Evolutionary conservation across 768 basidiomycete species (phyloP).

Genomic region (Agrocybe praecox): DNA sequence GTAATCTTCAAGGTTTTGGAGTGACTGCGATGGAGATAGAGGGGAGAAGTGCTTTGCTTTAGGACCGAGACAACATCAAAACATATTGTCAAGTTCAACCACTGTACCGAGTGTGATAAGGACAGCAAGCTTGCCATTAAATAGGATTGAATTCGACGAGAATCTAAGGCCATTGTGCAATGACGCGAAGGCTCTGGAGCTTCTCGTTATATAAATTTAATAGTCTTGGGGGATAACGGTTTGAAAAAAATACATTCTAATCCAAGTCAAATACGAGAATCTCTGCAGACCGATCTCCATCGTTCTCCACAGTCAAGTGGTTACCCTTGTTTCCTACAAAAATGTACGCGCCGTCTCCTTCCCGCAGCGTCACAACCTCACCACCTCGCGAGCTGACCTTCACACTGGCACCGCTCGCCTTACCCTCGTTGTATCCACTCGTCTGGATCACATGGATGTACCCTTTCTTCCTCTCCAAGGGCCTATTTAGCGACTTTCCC

Average conservation of each 20-base stretch:
- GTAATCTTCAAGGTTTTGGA: no score
- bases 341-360: slow-evolving; percentile 90
- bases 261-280: slow-evolving; percentile 82
- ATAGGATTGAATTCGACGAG: no score
- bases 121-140: no score
- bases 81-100: no score
- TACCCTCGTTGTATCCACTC: slow-evolving; percentile 71
- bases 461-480: slow-evolving; percentile 57
- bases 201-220: not conserved
- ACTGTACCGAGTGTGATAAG: no score
- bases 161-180: no score
- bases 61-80: no score
- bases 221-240: no score
- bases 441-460: slow-evolving; percentile 89
- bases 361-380: slow-evolving; percentile 59
- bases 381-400: slow-evolving; percentile 44
- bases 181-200: not conserved
- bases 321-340: slow-evolving; percentile 45
- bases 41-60: no score
- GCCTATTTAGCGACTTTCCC: slow-evolving; percentile 53
- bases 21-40: no score
- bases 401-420: slow-evolving; percentile 59
- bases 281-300: slow-evolving; percentile 69
- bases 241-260: no score
- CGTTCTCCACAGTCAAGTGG: slow-evolving; percentile 54